phyloP scores from a whole-genome alignment of 2,329 filamentous ascomycete species.

The Colletotrichum gigasporum region DNA sequence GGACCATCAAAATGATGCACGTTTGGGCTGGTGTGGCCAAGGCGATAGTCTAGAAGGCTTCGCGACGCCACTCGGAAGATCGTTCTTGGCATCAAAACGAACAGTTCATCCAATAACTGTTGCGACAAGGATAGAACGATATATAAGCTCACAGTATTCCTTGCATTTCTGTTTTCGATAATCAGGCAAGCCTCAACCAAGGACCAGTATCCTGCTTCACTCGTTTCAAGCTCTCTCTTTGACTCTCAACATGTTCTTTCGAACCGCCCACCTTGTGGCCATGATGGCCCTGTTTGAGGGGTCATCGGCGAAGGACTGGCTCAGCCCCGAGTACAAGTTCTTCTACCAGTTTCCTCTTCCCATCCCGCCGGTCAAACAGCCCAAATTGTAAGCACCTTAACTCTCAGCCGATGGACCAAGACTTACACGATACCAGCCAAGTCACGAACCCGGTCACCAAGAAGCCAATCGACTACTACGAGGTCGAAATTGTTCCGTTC shows the following conservation, averaged over 20 bases:
- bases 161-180: not conserved
- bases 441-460: conserved; percentile 42
- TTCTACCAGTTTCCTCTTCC: conserved; percentile 53
- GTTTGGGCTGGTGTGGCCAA: not conserved
- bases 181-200: not conserved
- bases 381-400: conserved; percentile 45
- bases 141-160: not conserved
- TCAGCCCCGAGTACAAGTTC: conserved; percentile 46
- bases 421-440: not conserved
- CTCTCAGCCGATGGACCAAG: not conserved
- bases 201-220: not conserved
- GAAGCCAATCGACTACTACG: conserved; percentile 41
- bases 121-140: no score
- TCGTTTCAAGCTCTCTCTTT: not conserved
- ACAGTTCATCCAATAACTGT: not conserved
- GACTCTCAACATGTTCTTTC: conserved; percentile 7
- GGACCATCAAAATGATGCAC: not conserved
- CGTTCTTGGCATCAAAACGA: not conserved
- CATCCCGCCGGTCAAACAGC: conserved; percentile 52
- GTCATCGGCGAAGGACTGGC: conserved; percentile 32
- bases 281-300: conserved; percentile 15
- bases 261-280: conserved; percentile 1
- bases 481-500: conserved; percentile 25
- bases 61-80: conserved; percentile 5
- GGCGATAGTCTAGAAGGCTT: not conserved